phyloP scores from a whole-genome alignment of 1,284 basidiomycete species.

The Singerocomus inundabilis region DNA sequence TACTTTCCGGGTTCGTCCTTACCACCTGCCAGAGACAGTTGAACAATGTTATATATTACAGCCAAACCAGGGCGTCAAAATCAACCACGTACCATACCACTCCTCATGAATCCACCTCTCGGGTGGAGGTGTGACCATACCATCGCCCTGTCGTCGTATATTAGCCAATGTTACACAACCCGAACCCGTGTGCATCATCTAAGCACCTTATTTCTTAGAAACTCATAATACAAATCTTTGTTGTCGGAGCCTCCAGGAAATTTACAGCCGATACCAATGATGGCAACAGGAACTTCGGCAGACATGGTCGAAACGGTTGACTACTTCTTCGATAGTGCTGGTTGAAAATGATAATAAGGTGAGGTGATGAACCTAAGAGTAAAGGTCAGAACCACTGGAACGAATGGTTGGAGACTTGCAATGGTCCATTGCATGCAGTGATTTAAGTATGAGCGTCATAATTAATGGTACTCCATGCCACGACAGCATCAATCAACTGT shows the following conservation, averaged over 20 bases:
- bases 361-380: not conserved
- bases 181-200: not conserved
- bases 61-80: not conserved
- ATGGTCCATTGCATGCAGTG: too few species aligned
- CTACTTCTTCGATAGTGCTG: not conserved
- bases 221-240: slow-evolving; percentile 30
- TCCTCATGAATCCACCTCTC: slow-evolving; percentile 30
- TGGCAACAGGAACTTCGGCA: slow-evolving; percentile 27
- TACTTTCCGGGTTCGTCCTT: slow-evolving; percentile 32
- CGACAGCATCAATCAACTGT: too few species aligned
- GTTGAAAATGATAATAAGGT: not conserved
- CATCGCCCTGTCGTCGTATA: slow-evolving; percentile 25
- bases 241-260: slow-evolving; percentile 33
- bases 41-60: not conserved
- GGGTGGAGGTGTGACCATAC: slow-evolving; percentile 26
- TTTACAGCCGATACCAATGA: slow-evolving; percentile 34
- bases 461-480: too few species aligned
- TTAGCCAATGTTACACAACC: not conserved
- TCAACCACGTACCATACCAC: slow-evolving; percentile 27
- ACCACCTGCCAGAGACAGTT: slow-evolving; percentile 15
- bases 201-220: slow-evolving; percentile 29
- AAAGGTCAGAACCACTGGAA: not conserved
- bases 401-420: not conserved
- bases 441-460: too few species aligned
- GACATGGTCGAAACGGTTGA: slow-evolving; percentile 22